Percentiles rank a stretch among this genome's conserved stretches.
These are phyloP conservation scores for Phlebiopsis flavidoalba DNA, from an alignment of 768 basidiomycete species.

Conservation along the genomic window DNA sequence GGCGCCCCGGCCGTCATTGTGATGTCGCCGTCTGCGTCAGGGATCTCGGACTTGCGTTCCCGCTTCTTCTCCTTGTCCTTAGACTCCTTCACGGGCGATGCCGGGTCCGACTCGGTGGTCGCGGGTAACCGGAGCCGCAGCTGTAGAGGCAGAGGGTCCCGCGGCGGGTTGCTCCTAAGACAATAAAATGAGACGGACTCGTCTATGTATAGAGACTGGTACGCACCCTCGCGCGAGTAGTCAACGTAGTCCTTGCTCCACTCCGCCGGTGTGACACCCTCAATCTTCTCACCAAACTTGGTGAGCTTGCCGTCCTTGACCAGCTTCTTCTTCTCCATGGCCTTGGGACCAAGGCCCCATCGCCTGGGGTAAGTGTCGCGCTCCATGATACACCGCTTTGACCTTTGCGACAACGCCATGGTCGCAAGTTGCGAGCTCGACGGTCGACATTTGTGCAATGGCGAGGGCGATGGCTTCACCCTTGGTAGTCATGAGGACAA, in stretches of 20 bases:
- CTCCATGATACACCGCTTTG: constrained; percentile 99
- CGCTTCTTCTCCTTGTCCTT: constrained; percentile 80
- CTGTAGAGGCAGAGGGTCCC: constrained; percentile 25
- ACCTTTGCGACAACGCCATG: constrained; percentile 99
- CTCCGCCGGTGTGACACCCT: constrained; percentile 80
- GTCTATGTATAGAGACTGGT: constrained; percentile 6
- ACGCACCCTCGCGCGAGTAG: constrained; percentile 64
- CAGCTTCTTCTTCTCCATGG: constrained; percentile 96
- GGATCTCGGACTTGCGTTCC: constrained; percentile 68
- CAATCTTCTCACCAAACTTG: constrained; percentile 88
- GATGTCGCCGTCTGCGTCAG: constrained; percentile 38
- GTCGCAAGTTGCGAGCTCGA: constrained; percentile 95
- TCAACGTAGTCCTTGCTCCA: constrained; percentile 96
- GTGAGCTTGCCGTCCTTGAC: constrained; percentile 96
- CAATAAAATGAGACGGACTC: constrained; percentile 6
- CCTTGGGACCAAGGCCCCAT: constrained; percentile 98
- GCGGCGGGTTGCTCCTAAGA: constrained; percentile 31
- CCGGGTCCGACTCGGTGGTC: constrained; percentile 21
- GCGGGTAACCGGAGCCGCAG: constrained; percentile 18
- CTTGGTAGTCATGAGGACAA: constrained; percentile 98
- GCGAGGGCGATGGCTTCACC: constrained; percentile 94
- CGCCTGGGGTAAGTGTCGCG: constrained; percentile 96
- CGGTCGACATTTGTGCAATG: constrained; percentile 97
- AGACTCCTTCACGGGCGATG: constrained; percentile 33
- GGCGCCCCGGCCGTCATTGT: constrained; percentile 37